Evolutionary conservation across 1,139 yeast genomes (phyloP).

Genomic region (Sugiyamaella xylanicola): DNA sequence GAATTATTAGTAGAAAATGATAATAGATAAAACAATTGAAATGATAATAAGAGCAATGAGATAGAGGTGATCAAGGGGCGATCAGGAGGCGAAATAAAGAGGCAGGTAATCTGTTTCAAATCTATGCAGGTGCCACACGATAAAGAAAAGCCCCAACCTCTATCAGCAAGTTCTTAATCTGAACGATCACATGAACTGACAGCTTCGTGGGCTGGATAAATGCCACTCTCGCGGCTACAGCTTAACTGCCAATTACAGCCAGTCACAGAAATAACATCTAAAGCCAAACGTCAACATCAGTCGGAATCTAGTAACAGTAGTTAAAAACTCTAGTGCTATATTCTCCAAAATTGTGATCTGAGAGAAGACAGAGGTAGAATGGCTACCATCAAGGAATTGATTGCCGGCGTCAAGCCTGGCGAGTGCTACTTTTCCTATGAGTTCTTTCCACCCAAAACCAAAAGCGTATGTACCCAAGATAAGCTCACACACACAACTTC

Average conservation of each 20-base stretch:
- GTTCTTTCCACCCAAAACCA: slow-evolving; percentile 97
- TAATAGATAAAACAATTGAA: not conserved
- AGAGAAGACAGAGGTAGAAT: slow-evolving; percentile 26
- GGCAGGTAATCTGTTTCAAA: not conserved
- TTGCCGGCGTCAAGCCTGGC: slow-evolving; percentile 52
- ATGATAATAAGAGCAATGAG: not conserved
- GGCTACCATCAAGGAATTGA: slow-evolving; percentile 59
- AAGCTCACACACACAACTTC: too few relatives aligned
- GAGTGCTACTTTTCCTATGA: slow-evolving; percentile 81
- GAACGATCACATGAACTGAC: not conserved
- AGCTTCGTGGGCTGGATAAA: not conserved
- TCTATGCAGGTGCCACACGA: not conserved
- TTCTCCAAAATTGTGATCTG: too few relatives aligned
- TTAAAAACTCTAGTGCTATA: too few relatives aligned
- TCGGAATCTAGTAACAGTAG: not conserved
- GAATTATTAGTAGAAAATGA: not conserved
- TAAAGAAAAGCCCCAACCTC: not conserved
- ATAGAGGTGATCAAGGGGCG: too few relatives aligned
- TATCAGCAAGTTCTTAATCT: too few relatives aligned
- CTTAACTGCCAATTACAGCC: too few relatives aligned
- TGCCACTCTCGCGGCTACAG: not conserved
- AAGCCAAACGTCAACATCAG: not conserved
- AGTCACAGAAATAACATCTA: not conserved
- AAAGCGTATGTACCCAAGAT: slow-evolving; percentile 54
- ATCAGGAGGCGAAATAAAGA: too few relatives aligned